Base-by-base conservation (phyloP, 768 basidiomycete species). In the Psilocybe sp. region DNA sequence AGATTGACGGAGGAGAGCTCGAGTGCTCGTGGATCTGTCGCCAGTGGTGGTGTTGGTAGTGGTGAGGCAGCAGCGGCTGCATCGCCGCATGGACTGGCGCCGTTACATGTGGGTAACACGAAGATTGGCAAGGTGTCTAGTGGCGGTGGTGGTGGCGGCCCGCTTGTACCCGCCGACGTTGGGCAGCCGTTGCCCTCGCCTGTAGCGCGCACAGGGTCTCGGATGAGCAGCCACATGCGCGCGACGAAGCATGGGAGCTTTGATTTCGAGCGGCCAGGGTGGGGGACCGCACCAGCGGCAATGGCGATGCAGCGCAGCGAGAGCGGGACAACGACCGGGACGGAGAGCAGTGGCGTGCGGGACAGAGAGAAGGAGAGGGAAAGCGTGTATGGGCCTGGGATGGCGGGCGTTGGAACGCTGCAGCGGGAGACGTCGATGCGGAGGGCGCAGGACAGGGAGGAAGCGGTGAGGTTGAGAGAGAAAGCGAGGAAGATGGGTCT, bases 211-310 rank as follows among this genome's bases (percentile, higher is more conserved):
- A 35, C 28, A 7, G 28, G 42, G 2, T 54, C 55, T 3, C 64
- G 64, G 54, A 62, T 67, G 62, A 66, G 58, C 49, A 63, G 45
- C 36, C 55, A 52, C 13, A 70, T 59, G 28, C 73, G 76, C 43
- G 67, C 78, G 1, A 77, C 71, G 37, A 84, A 85, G 60, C 84
- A 85, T 54, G 85, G 85, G 5, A 85, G 82, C 58, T 88, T 89
- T 62, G 87, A 89, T 60, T 88, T 89, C 56, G 87, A 89, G 64
- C 73, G 85, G 33, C 86, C 87, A 0, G 75, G 80, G 0, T 74
- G 75, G 72, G 69, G 67, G 16, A 53, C 64, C 4, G 48, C 41
- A 11, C 28, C 48, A 7, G 7, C 23, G 23, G 23, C 23, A 7
- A 40, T 57, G 20, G 55, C 56, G n/a, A 65, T 72, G 54, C 65